A percentile compares a stretch with the other conserved stretches of the same genome.
phyloP scores from a whole-genome alignment of 805 yeast species.

The Starmerella apicola region DNA sequence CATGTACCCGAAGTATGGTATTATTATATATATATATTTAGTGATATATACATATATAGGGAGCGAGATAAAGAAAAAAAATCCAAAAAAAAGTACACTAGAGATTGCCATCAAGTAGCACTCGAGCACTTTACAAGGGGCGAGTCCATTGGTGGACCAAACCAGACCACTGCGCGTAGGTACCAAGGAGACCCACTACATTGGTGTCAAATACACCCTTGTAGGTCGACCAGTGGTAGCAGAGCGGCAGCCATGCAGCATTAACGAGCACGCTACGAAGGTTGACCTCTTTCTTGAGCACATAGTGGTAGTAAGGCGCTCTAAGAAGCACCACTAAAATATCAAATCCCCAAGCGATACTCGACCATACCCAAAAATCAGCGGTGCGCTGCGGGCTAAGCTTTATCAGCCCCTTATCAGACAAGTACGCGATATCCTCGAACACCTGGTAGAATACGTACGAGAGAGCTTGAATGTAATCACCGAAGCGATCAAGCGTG shows the following conservation, averaged over 20 bases:
- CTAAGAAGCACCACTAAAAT: slow-evolving; percentile 28
- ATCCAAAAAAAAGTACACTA: too few species aligned
- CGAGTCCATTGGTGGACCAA: slow-evolving; percentile 14
- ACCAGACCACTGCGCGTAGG: slow-evolving; percentile 25
- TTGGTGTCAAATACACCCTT: slow-evolving; percentile 26
- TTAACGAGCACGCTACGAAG: slow-evolving; percentile 25
- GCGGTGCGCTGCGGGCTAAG: slow-evolving; percentile 22
- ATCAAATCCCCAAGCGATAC: slow-evolving; percentile 31
- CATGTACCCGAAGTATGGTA: background rate
- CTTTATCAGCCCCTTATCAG: slow-evolving; percentile 27
- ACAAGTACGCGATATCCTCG: slow-evolving; percentile 32
- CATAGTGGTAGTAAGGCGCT: slow-evolving; percentile 15
- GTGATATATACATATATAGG: background rate
- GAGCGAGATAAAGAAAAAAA: too few species aligned
- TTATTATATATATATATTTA: too few species aligned
- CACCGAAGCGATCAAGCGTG: slow-evolving; percentile 22
- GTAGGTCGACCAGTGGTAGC: slow-evolving; percentile 33
- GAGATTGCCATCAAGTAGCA: too few species aligned
- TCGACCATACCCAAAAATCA: slow-evolving; percentile 29
- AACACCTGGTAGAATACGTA: slow-evolving; percentile 30
- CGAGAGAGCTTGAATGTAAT: slow-evolving; percentile 28
- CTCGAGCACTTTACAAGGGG: background rate
- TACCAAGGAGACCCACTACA: slow-evolving; percentile 31
- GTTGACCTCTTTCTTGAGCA: slow-evolving; percentile 12
- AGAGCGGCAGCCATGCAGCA: slow-evolving; percentile 32